A percentile compares a stretch with the other conserved stretches of the same genome.
These are phyloP conservation scores for Syzygium syzygioides DNA, from an alignment of 441 rosid species.

Conservation along the genomic window DNA sequence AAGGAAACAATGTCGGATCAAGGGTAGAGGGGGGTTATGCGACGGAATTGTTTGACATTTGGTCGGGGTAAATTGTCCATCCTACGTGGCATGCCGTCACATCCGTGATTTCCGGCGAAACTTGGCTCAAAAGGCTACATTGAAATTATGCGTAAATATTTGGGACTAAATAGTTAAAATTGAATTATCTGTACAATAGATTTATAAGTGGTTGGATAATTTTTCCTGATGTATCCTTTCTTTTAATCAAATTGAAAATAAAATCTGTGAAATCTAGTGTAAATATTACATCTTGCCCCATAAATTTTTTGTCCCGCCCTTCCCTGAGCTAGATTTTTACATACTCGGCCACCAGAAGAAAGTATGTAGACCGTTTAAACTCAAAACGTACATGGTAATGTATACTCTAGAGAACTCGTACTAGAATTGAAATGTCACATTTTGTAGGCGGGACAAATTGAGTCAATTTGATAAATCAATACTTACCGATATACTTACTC, in stretches of 20 bases:
- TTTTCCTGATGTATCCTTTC: not conserved
- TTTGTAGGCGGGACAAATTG: not conserved
- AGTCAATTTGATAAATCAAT: too few species aligned
- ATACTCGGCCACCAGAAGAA: not conserved
- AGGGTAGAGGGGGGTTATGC: not conserved
- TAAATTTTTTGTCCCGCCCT: too few species aligned
- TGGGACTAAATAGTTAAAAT: not conserved
- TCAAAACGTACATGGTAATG: not conserved
- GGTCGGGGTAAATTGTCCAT: not conserved
- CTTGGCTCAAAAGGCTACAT: rapidly evolving
- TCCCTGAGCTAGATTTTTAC: not conserved
- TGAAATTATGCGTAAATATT: not conserved
- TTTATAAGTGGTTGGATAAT: not conserved
- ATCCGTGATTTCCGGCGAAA: not conserved
- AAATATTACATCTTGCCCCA: not conserved
- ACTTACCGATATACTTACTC: too few species aligned
- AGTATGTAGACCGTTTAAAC: not conserved
- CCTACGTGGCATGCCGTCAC: not conserved
- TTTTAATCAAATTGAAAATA: not conserved
- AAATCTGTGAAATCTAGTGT: not conserved
- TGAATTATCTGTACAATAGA: not conserved
- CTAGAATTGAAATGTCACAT: not conserved
- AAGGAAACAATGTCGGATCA: not conserved
- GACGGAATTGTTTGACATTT: not conserved
- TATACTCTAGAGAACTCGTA: not conserved